Evolutionary conservation across 768 basidiomycete genomes (phyloP).

Genomic region (Heimioporus sp.): DNA sequence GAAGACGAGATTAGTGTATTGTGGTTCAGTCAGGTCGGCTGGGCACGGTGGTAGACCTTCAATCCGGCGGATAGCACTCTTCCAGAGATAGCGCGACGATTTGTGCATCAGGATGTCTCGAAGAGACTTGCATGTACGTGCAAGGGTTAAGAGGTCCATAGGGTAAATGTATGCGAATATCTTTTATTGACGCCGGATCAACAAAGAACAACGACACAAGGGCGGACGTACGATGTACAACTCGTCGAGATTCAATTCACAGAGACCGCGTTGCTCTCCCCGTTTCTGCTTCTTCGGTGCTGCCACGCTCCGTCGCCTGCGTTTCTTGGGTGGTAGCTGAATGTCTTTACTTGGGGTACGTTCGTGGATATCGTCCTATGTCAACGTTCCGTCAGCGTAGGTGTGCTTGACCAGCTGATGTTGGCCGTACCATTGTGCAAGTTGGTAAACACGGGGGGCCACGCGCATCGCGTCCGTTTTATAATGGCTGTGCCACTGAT

Average conservation of each 20-base stretch:
- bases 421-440: slow-evolving; percentile 4
- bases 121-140: slow-evolving; percentile 41
- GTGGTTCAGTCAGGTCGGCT: slow-evolving; percentile 41
- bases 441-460: slow-evolving; percentile 32
- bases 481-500: slow-evolving; percentile 14
- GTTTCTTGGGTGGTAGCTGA: not conserved
- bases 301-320: not conserved
- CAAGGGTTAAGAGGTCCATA: slow-evolving; percentile 29
- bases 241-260: slow-evolving; percentile 20
- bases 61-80: slow-evolving; percentile 28
- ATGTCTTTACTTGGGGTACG: not conserved
- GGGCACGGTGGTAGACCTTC: slow-evolving; percentile 44
- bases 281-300: slow-evolving; percentile 9
- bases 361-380: not conserved
- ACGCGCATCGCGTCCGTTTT: slow-evolving; percentile 10
- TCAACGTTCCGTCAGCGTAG: not conserved
- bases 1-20: slow-evolving; percentile 44
- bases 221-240: slow-evolving; percentile 14
- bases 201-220: not conserved
- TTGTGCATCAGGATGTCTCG: slow-evolving; percentile 37
- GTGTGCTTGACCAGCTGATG: not conserved
- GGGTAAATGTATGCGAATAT: slow-evolving; percentile 42
- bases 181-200: slow-evolving; percentile 18
- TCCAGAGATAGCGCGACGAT: slow-evolving; percentile 29
- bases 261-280: slow-evolving; percentile 3